Base-by-base conservation (phyloP, 2,329 filamentous ascomycete species). In the Hortaea sp. region DNA sequence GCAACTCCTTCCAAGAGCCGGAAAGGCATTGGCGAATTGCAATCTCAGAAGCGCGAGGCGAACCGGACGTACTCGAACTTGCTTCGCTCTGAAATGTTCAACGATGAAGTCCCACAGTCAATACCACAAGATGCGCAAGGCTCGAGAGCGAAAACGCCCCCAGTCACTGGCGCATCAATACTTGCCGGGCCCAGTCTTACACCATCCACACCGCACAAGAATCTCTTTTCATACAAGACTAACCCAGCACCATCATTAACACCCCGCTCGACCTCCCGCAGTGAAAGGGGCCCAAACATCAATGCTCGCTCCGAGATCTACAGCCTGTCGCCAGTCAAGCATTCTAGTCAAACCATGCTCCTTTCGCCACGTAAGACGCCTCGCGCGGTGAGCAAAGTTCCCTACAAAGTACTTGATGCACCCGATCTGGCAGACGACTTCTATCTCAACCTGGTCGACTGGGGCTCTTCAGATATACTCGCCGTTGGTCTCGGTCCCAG, bases 371-470 rank as follows among this genome's bases (percentile, higher is more conserved):
- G 89, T 51, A 87, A 92, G 58, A 87, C 92, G 53, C 88, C 90
- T 1, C 77, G 92, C 54, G 84, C 87, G 29, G 88, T 98, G 13
- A 90, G 87, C 66, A 97, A 97, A 65, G 90, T 97, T 0, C 92
- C 92, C 0, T 98, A 94, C 69, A 98, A 98, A 67, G 92, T 98
- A 1, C 74, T 98, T 7, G 92, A 98, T 70, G 92, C 92, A 0
- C 92, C 92, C 1, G 92, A 97, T 63, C 71, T 98, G 40, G 89
- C 90, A 29, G 92, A 98, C 60, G 92, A 98, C 63, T 98, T 97
- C 66, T 98, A 98, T 60, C 74, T 98, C 32, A 98, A 98, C 59
- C 72, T 98, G 28, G 90, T 98, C 3, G 92, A 98, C 61, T 98
- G 92, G 92, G 92, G 92, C 39, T 94, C 87, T 58, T 88, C 85